Evolutionary conservation across 352 stramenopile species (phyloP), one percentile per base, ranked within the genome.

Genomic region (Globisporangium recalcitrans): DNA sequence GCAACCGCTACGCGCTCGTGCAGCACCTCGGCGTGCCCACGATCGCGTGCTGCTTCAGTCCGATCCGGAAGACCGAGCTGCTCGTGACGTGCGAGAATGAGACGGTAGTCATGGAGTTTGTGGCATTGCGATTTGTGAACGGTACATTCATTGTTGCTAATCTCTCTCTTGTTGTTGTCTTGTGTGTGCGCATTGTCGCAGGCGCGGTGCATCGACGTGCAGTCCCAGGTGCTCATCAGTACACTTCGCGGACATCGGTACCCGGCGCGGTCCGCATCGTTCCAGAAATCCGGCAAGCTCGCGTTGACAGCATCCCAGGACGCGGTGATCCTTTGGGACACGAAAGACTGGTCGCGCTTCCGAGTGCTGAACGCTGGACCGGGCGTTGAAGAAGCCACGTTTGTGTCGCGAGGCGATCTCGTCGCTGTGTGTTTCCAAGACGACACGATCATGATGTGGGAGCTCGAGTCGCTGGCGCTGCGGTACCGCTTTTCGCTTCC

Each of bases 391-490:
- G 68, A 81, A 36, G 81, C 81, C 1, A 74, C 64, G n/a, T 93
- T 93, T 47, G 78, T 91, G 24, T 16, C 69, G 0, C 62, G 64
- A 54, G 80, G 77, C 21, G 69, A 91, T 13, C 69, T 95, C 11
- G 84, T 95, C 24, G 83, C 82, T 1, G 83, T 93, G 1, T 93
- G 77, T 55, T 95, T 93, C 60, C 77, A 90, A 36, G 86, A 95
- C 51, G 76, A 90, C 56, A 86, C 82, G 11, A 87, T 93, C 61
- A 88, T 95, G 79, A 91, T 95, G 82, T 93, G 83, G 86, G 82
- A 92, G 56, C 72, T 93, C 4, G 82, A 87, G 49, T 75, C 82
- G 11, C 73, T 92, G 0, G 78, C 82, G 13, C 52, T 95, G n/a
- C 77, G 74, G 13, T 91, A 89, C 58, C 73, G 80, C 1, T 95